Evolutionary conservation across 805 yeast genomes (phyloP).

Genomic region (Candida hispaniensis): DNA sequence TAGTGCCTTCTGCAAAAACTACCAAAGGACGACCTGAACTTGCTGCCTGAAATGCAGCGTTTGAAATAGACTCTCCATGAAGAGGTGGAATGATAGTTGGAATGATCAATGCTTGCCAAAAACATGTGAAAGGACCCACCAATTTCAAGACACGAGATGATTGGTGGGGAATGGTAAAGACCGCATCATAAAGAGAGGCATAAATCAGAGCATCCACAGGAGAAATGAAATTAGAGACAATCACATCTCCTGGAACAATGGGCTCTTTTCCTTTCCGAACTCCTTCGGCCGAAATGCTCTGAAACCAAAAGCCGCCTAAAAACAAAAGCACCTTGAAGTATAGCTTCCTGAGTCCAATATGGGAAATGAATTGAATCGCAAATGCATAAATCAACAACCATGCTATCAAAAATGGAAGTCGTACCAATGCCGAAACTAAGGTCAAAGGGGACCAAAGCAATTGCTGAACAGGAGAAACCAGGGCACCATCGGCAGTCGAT

Average conservation of each 20-base stretch:
- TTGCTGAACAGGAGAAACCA: not conserved
- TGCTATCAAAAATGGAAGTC: constrained; percentile 17
- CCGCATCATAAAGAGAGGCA: constrained; percentile 21
- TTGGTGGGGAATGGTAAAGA: constrained; percentile 34
- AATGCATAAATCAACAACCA: constrained; percentile 3
- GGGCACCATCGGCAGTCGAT: constrained; percentile 10
- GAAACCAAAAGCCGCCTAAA: constrained; percentile 9
- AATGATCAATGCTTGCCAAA: constrained; percentile 20
- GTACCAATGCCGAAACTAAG: constrained; percentile 2
- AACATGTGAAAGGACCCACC: constrained; percentile 18
- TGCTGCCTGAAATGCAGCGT: constrained; percentile 9
- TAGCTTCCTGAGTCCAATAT: constrained; percentile 2
- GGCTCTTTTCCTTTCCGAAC: constrained; percentile 17
- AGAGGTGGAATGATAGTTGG: constrained; percentile 11
- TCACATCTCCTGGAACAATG: constrained; percentile 39
- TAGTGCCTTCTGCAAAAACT: constrained; percentile 69
- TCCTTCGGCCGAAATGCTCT: constrained; percentile 11
- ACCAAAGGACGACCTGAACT: constrained; percentile 31
- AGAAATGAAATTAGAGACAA: constrained; percentile 46
- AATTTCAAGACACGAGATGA: constrained; percentile 11
- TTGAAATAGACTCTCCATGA: constrained; percentile 9
- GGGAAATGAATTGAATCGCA: constrained; percentile 2
- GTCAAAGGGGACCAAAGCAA: constrained; percentile 5
- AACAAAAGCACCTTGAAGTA: constrained; percentile 3
- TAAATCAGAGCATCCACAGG: constrained; percentile 45